phyloP scores from a whole-genome alignment of 805 yeast genomes.

The Suhomyces vadensis region DNA sequence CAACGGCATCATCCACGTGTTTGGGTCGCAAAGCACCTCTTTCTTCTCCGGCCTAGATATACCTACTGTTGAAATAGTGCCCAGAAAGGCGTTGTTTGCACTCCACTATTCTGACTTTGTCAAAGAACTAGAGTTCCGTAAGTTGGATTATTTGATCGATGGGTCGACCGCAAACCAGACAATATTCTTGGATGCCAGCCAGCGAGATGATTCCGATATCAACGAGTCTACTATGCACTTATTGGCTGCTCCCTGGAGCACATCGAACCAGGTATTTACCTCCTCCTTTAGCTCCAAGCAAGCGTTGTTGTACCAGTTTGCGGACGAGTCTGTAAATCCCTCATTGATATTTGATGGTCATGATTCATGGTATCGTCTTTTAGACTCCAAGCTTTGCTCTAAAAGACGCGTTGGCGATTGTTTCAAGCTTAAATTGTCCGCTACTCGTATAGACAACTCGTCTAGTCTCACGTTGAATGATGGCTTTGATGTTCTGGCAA shows the following conservation, averaged over 20 bases:
- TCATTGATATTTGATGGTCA: conserved; percentile 5
- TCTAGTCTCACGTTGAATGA: conserved; percentile 51
- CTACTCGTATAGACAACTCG: conserved; percentile 14
- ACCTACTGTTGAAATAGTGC: conserved; percentile 27
- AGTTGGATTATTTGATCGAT: conserved; percentile 56
- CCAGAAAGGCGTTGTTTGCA: conserved; percentile 39
- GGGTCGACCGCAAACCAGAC: conserved; percentile 55
- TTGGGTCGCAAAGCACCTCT: conserved; percentile 16
- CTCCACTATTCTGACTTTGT: conserved; percentile 61
- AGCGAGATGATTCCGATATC: conserved; percentile 34
- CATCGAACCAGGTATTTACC: neutral
- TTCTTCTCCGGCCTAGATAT: conserved; percentile 26
- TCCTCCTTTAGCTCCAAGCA: conserved; percentile 35
- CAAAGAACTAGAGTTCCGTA: conserved; percentile 65
- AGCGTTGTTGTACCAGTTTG: conserved; percentile 62
- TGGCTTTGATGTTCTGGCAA: conserved; percentile 47
- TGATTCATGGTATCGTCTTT: conserved; percentile 32
- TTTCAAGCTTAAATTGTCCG: conserved; percentile 38
- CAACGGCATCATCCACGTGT: conserved; percentile 38
- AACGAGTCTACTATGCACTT: too few species aligned
- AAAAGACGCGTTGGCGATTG: conserved; percentile 63
- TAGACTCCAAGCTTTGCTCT: conserved; percentile 56
- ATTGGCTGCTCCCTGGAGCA: too few species aligned
- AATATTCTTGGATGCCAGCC: conserved; percentile 51
- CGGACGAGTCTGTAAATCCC: conserved; percentile 44